Evolutionary conservation across 2,329 filamentous ascomycete genomes (phyloP), one percentile per base, ranked within the genome.

Genomic region (Cytospora chrysosperma): DNA sequence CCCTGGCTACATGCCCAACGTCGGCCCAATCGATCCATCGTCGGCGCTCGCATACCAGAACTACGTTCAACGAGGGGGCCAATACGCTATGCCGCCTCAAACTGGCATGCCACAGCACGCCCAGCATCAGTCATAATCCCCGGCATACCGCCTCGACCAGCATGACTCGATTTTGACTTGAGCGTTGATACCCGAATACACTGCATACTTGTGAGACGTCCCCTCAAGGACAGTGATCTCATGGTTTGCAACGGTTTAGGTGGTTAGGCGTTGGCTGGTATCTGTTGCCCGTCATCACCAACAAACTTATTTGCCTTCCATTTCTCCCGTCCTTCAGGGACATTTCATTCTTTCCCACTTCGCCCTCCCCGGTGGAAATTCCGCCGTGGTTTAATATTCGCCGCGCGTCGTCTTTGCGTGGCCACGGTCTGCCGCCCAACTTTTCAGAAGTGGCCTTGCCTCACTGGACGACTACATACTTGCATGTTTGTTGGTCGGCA

Each of bases 21-120:
- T 92, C 72, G 61, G 57, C 19, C 84, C 88, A 49, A 85, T 86
- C 74, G 91, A 91, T 71, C 87, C 90, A 70, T 88, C 92, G 72
- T 88, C 93, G 76, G 90, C 92, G 66, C 82, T 92, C 72, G 89
- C 89, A 37, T 96, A 96, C 75, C 89, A 92, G 74, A 91, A 87
- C 75, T 95, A 95, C 74, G 87, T 96, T 71, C 88, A 90, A 73
- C 85, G 85, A 73, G 84, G 85, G 68, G 87, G 86, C 72, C 89
- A 89, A 72, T 93, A 93, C 72, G 87, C 86, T 58, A 92, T 96
- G 87, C 89, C 90, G 59, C 85, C 89, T 60, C 88, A 91, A 74
- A 83, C 85, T 68, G 87, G 90, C 70, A 91, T 95, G 85, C 89
- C 90, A 63, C 90, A 92, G 72, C 91, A 92, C 78, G 88, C 91